Conservation (phyloP, 2,329 filamentous ascomycete genomes). For the Aspergillus novoparasiticus region DNA sequence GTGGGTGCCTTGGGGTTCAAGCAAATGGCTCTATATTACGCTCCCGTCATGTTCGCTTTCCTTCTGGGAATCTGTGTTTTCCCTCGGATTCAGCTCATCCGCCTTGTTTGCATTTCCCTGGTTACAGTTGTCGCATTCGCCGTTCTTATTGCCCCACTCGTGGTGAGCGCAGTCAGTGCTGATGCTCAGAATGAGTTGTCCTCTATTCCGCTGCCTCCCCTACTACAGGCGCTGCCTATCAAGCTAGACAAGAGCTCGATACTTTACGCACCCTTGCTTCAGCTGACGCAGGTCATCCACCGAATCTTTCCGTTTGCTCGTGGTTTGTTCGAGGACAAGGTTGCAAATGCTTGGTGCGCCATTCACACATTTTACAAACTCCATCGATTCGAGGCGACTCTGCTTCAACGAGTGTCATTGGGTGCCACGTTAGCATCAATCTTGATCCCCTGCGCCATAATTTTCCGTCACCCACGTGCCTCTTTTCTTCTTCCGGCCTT, state of each 20-base stretch:
- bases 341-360: conserved; percentile 97
- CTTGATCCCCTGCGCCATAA: conserved; percentile 73
- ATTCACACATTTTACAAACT: conserved; percentile 89
- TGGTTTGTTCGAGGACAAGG: conserved; percentile 98
- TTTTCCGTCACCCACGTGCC: conserved; percentile 77
- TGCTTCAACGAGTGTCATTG: conserved; percentile 77
- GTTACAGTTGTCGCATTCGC: conserved; percentile 74
- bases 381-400: conserved; percentile 67
- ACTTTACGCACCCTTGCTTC: conserved; percentile 75
- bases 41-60: conserved; percentile 88
- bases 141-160: conserved; percentile 72
- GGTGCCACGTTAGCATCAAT: conserved; percentile 75
- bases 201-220: conserved; percentile 63
- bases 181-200: conserved; percentile 64
- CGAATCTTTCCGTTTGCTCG: conserved; percentile 94
- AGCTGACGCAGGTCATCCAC: conserved; percentile 80
- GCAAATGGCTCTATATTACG: conserved; percentile 98
- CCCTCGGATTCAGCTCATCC: conserved; percentile 66
- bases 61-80: conserved; percentile 84
- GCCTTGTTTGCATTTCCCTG: conserved; percentile 74
- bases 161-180: conserved; percentile 72
- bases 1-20: conserved; percentile 95
- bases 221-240: conserved; percentile 60
- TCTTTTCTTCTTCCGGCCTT: conserved; percentile 78
- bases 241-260: conserved; percentile 65